Evolutionary conservation across 2,329 filamentous ascomycete species (phyloP).

Genomic region (Claviceps cyperi): DNA sequence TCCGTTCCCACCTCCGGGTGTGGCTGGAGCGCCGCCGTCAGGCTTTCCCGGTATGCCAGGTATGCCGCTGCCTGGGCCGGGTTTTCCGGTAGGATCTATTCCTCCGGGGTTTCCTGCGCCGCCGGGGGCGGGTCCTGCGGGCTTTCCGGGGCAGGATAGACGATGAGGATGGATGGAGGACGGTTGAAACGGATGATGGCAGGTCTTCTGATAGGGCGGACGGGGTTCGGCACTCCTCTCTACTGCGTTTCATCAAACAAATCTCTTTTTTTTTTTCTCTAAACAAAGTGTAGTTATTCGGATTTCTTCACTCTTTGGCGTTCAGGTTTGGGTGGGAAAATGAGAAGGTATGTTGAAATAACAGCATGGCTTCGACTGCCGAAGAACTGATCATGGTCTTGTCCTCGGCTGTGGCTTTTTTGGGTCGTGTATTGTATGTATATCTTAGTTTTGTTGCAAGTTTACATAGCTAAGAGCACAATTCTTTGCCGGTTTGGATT

Average conservation of each 20-base stretch:
- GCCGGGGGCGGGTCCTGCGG: conserved; percentile 5
- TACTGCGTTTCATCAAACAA: neutral
- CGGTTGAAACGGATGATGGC: neutral
- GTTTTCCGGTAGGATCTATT: conserved; percentile 24
- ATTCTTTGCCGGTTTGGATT: neutral
- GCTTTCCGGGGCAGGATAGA: conserved; percentile 25
- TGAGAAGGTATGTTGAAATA: neutral
- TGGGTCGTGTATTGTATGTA: no score
- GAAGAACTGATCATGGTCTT: no score
- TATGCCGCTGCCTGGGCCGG: conserved; percentile 27
- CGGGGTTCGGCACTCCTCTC: neutral
- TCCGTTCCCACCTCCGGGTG: conserved; percentile 25
- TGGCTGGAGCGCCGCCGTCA: conserved; percentile 12
- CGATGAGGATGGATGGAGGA: conserved; percentile 13
- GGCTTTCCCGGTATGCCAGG: conserved; percentile 18
- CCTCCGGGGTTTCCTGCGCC: conserved; percentile 13
- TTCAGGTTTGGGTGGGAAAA: conserved; percentile 10
- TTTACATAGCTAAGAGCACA: neutral
- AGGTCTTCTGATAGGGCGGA: neutral
- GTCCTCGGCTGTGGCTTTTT: no score
- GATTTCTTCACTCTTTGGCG: conserved; percentile 17
- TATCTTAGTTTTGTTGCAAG: neutral
- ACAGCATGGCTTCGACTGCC: neutral
- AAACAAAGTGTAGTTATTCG: conserved; percentile 11
- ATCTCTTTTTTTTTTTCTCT: conserved; percentile 2